Evolutionary conservation across 495 filamentous ascomycete species (phyloP), one percentile per base, ranked within the genome.

Genomic region (Penicillium samsonianum): DNA sequence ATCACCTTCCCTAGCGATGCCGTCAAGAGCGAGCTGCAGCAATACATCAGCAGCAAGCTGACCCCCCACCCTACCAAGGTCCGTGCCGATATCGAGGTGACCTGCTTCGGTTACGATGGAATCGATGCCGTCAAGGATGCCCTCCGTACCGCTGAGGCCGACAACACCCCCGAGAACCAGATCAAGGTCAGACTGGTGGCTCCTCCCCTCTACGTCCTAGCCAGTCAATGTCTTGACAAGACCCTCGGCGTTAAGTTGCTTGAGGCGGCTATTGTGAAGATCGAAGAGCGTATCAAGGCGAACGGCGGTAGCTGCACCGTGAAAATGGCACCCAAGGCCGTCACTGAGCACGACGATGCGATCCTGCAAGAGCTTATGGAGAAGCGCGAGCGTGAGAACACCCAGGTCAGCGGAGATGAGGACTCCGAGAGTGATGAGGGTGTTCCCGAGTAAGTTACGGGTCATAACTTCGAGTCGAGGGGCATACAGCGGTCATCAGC

Each of bases 311-410:
- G 81, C 64, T 91, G 91, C 65, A 81, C 87, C 30, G 88, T 95
- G 52, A 92, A 90, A 81, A 98, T 98, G 95, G 93, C 91, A 60
- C 94, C 94, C 41, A 98, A 98, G 85, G 94, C 94, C 16, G 95
- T 98, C 57, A 98, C 93, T 5, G 94, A 98, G 82, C 93, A 90
- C 64, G 94, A 98, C 69, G 94, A 98, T 75, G 94, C 93, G 23
- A 91, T 96, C 69, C 78, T 98, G 63, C 90, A 96, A 73, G 95
- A 93, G 44, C 81, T 98, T 57, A 98, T 98, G 94, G 94, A 98
- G 80, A 98, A 97, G 86, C 86, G 91, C 60, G 94, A 96, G 81
- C 87, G 92, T 59, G 94, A 98, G 84, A 98, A 98, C 78, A 87
- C 87, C 72, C 90, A 97, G 73, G 90, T 98, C 55, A 95, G 90